Evolutionary conservation across 2,329 filamentous ascomycete species (phyloP).

Genomic region (Sclerotinia glacialis): DNA sequence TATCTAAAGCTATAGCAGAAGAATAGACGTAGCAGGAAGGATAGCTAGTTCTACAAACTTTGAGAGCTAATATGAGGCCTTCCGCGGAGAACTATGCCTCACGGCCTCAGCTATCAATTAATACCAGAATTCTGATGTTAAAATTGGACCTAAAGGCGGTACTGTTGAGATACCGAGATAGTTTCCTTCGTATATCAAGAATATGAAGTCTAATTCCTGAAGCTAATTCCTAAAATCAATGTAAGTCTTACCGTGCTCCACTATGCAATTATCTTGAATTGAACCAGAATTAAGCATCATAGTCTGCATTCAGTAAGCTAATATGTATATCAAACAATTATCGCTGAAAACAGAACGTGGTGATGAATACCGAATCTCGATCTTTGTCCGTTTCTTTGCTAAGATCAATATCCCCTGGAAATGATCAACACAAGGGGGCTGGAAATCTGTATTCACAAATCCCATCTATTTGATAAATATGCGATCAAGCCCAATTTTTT

Average conservation of each 20-base stretch:
- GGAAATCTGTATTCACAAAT: constrained; percentile 2
- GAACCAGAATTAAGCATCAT: too few species aligned
- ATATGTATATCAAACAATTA: background rate
- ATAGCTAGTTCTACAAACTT: background rate
- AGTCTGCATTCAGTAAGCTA: background rate
- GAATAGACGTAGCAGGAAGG: background rate
- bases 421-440: constrained; percentile 7
- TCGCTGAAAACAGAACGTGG: background rate
- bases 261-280: background rate
- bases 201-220: background rate
- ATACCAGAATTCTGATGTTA: background rate
- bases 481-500: background rate
- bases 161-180: background rate
- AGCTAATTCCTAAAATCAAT: background rate
- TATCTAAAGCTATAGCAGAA: background rate
- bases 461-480: background rate
- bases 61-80: background rate
- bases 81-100: background rate
- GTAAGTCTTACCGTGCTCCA: background rate
- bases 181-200: background rate
- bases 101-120: background rate
- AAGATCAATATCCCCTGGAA: background rate
- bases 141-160: background rate
- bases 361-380: background rate
- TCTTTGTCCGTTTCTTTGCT: background rate